phyloP scores from a whole-genome alignment of 2,329 filamentous ascomycete species.

The Colletotrichum sansevieriae region DNA sequence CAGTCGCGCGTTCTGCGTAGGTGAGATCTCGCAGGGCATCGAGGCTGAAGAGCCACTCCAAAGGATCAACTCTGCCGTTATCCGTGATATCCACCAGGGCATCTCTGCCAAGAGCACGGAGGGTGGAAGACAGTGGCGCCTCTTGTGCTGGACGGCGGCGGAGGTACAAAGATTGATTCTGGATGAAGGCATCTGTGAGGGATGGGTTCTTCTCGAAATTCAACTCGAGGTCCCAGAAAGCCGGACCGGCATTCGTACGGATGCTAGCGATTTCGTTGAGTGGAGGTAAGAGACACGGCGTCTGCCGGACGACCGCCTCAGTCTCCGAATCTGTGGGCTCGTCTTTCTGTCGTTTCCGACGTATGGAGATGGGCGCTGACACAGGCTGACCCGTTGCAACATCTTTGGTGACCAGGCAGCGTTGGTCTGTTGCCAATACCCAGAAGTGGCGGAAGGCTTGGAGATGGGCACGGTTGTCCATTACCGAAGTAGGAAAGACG shows the following conservation, averaged over 20 bases:
- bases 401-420: slow-evolving; percentile 90
- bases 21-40: slow-evolving; percentile 66
- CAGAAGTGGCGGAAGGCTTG: slow-evolving; percentile 98
- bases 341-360: slow-evolving; percentile 60
- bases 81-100: slow-evolving; percentile 45
- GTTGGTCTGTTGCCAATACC: slow-evolving; percentile 91
- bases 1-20: slow-evolving; percentile 74
- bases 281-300: slow-evolving; percentile 74
- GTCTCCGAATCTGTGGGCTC: slow-evolving; percentile 23
- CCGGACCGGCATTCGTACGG: slow-evolving; percentile 70
- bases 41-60: slow-evolving; percentile 82
- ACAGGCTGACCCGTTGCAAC: slow-evolving; percentile 86
- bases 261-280: slow-evolving; percentile 73
- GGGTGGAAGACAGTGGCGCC: slow-evolving; percentile 78
- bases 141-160: slow-evolving; percentile 77
- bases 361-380: slow-evolving; percentile 77
- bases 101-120: slow-evolving; percentile 75
- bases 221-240: slow-evolving; percentile 85
- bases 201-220: slow-evolving; percentile 76
- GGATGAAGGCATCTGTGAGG: slow-evolving; percentile 74
- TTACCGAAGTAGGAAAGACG: slow-evolving; percentile 87
- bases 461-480: slow-evolving; percentile 94
- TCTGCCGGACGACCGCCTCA: slow-evolving; percentile 57
- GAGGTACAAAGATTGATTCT: slow-evolving; percentile 80
- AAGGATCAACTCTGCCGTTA: slow-evolving; percentile 57